Percentiles rank a stretch among this genome's conserved stretches.
Conservation (phyloP, 345 rosid genomes). For the Hibiscus trionum region DNA sequence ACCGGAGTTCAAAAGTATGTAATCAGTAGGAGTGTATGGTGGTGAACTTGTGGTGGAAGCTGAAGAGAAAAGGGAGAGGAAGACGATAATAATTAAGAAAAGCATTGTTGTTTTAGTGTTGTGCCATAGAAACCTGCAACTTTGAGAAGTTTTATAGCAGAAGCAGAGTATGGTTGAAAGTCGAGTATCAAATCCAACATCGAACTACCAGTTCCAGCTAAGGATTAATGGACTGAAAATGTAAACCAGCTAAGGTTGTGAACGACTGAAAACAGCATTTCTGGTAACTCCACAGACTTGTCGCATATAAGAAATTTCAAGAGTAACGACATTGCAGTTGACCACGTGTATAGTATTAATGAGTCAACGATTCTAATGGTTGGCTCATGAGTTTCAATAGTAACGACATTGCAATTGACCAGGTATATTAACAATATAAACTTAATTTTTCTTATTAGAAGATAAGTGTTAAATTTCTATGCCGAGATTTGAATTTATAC, state of each 20-base stretch:
- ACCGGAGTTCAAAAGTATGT: background rate
- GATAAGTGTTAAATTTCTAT: too few species aligned
- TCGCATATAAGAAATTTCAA: too few species aligned
- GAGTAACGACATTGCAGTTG: too few species aligned
- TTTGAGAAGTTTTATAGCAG: background rate
- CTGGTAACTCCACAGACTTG: too few species aligned
- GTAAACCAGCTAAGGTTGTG: background rate
- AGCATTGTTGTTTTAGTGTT: background rate
- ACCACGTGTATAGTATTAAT: too few species aligned
- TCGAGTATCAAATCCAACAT: background rate
- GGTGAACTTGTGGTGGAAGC: background rate
- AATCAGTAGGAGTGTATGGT: background rate
- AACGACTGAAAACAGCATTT: background rate
- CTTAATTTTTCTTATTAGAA: too few species aligned
- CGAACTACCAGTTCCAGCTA: background rate
- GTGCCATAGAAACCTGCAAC: background rate
- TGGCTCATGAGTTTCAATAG: slow-evolving; percentile 1
- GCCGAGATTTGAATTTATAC: too few species aligned
- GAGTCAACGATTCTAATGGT: slow-evolving; percentile 11
- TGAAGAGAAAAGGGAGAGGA: background rate
- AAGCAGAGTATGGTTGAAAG: background rate
- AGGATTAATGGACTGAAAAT: background rate
- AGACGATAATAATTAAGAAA: background rate
- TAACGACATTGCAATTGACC: too few species aligned
- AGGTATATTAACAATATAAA: too few species aligned